Percentiles rank a stretch among this genome's conserved stretches.
These are phyloP conservation scores for Hygrophoropsis aurantiaca DNA, from an alignment of 768 basidiomycete species.

Conservation along the genomic window DNA sequence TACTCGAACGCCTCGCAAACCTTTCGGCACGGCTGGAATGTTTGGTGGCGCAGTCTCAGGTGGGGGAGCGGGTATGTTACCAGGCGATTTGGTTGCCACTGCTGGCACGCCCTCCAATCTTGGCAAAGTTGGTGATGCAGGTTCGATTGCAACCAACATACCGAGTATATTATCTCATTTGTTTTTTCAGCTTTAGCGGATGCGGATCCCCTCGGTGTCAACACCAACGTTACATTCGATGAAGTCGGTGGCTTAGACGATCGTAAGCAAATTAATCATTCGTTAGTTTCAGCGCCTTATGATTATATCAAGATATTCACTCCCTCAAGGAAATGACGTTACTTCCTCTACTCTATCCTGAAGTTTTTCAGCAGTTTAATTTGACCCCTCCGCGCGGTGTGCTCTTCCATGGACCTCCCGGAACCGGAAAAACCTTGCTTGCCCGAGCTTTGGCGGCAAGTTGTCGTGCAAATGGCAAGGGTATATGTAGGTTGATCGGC, in stretches of 20 bases:
- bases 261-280: slow-evolving; percentile 48
- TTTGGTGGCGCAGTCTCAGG: slow-evolving; percentile 47
- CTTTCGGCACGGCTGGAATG: slow-evolving; percentile 54
- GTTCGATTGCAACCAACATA: slow-evolving; percentile 37
- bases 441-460: slow-evolving; percentile 94
- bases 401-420: slow-evolving; percentile 96
- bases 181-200: slow-evolving; percentile 74
- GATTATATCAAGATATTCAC: slow-evolving; percentile 70
- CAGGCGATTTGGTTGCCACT: slow-evolving; percentile 56
- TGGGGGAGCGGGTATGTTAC: slow-evolving; percentile 56
- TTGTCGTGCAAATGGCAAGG: slow-evolving; percentile 80
- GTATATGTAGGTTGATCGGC: slow-evolving; percentile 69
- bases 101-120: slow-evolving; percentile 83
- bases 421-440: slow-evolving; percentile 95
- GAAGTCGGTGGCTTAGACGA: slow-evolving; percentile 96
- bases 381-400: slow-evolving; percentile 97
- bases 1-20: slow-evolving; percentile 69
- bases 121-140: slow-evolving; percentile 80
- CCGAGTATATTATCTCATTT: slow-evolving; percentile 11
- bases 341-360: slow-evolving; percentile 91
- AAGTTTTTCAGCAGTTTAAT: slow-evolving; percentile 91
- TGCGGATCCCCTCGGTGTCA: slow-evolving; percentile 92
- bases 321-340: slow-evolving; percentile 98
- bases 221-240: slow-evolving; percentile 91
- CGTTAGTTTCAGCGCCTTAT: slow-evolving; percentile 1